Percentiles rank a stretch among this genome's conserved stretches.
Evolutionary conservation across 345 rosid species (phyloP).

Genomic region (Eutrema japonicum): DNA sequence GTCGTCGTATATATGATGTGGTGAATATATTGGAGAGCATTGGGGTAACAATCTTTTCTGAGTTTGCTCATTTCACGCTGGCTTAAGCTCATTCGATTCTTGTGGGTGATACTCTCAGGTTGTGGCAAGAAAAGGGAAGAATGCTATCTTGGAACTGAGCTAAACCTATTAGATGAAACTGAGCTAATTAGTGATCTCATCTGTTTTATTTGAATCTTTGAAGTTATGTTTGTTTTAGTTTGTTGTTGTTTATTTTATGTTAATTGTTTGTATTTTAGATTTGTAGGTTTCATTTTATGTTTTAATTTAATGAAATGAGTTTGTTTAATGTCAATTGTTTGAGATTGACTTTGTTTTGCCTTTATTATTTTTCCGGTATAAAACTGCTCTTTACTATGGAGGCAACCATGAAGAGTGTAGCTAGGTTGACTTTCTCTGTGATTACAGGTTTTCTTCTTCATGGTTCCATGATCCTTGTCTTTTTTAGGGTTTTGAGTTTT

Average conservation of each 20-base stretch:
- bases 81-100: slow-evolving; percentile 12
- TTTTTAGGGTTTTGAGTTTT: slow-evolving; percentile 14
- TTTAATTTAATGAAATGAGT: too few relatives aligned
- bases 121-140: slow-evolving; percentile 75
- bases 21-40: slow-evolving; percentile 78
- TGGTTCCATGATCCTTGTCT: slow-evolving; percentile 25
- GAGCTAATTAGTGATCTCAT: too few relatives aligned
- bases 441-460: slow-evolving; percentile 7
- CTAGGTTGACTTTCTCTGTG: neutral
- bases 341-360: too few relatives aligned
- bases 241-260: too few relatives aligned
- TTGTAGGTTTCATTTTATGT: too few relatives aligned
- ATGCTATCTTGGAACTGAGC: neutral
- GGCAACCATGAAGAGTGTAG: slow-evolving; percentile 12
- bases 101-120: slow-evolving; percentile 46
- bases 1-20: slow-evolving; percentile 77
- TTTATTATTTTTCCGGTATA: too few relatives aligned
- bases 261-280: too few relatives aligned
- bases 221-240: too few relatives aligned
- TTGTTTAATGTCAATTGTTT: too few relatives aligned
- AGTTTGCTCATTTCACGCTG: neutral
- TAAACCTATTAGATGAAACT: too few relatives aligned
- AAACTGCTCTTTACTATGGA: neutral
- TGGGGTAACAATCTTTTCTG: slow-evolving; percentile 50
- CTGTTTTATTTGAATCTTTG: too few relatives aligned